phyloP scores from a whole-genome alignment of 108 stramenopile genomes.

The Cyclotella sp. region DNA sequence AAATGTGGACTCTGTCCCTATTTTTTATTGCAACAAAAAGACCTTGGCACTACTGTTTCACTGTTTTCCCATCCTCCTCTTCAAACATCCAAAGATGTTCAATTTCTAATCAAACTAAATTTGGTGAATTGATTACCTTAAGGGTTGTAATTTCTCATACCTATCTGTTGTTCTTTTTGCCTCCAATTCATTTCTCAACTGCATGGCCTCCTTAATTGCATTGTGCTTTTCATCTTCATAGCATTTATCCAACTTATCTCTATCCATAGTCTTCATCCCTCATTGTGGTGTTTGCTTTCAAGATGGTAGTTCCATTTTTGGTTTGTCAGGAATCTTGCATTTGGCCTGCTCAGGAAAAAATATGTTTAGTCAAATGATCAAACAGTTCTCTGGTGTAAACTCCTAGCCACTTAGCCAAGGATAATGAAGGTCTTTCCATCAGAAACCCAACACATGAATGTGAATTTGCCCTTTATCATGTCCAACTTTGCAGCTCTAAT shows the following conservation, averaged over 20 bases:
- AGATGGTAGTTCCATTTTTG: conserved; percentile 3
- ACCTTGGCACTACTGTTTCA: too few relatives aligned
- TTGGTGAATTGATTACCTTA: too few relatives aligned
- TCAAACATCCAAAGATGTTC: too few relatives aligned
- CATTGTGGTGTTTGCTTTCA: neutral
- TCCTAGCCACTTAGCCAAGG: conserved; percentile 3
- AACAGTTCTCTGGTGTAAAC: neutral
- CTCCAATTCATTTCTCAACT: neutral
- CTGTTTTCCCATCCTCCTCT: too few relatives aligned
- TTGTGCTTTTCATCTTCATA: neutral
- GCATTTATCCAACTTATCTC: neutral
- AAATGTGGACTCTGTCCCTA: too few relatives aligned
- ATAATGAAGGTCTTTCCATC: conserved; percentile 13
- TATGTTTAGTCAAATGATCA: neutral
- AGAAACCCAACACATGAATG: conserved; percentile 1
- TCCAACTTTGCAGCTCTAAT: conserved; percentile 8
- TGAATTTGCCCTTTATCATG: conserved; percentile 14
- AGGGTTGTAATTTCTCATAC: conserved; percentile 8
- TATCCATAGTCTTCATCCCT: neutral
- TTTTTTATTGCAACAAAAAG: too few relatives aligned
- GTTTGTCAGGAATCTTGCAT: neutral
- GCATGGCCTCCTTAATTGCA: neutral
- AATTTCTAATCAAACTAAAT: too few relatives aligned
- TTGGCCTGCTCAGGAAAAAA: neutral
- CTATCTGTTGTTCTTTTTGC: too few relatives aligned